phyloP scores from a whole-genome alignment of 495 filamentous ascomycete genomes.

The Aspergillus funiculosus region DNA sequence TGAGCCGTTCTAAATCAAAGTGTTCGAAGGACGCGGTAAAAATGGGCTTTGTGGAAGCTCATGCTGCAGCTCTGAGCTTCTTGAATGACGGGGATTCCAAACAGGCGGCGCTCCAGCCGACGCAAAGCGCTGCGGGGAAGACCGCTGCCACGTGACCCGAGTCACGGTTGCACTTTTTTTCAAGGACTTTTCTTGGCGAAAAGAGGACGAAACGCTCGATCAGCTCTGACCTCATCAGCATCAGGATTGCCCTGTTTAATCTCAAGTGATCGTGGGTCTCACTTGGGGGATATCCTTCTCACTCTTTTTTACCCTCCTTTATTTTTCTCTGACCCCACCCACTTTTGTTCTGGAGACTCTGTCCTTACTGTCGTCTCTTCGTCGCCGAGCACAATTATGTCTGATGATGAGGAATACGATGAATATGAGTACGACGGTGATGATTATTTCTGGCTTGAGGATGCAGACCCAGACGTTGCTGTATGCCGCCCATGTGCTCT shows the following conservation, averaged over 20 bases:
- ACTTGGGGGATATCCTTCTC: not conserved
- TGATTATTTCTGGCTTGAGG: slow-evolving; percentile 39
- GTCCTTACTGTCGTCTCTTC: not conserved
- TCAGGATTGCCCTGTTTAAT: not conserved
- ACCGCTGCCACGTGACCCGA: slow-evolving; percentile 22
- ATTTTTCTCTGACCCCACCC: not conserved
- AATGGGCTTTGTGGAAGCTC: not conserved
- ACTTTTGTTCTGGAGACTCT: not conserved
- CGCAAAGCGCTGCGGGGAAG: slow-evolving; percentile 44
- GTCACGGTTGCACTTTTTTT: slow-evolving; percentile 12
- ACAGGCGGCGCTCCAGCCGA: slow-evolving; percentile 29
- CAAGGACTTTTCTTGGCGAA: slow-evolving; percentile 11
- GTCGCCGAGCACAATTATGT: slow-evolving; percentile 30
- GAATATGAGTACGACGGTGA: slow-evolving; percentile 44
- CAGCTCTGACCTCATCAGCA: slow-evolving; percentile 12
- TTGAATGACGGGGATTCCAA: not conserved
- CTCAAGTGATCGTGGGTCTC: slow-evolving; percentile 5
- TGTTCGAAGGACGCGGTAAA: slow-evolving; percentile 7
- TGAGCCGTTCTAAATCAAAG: too few species aligned
- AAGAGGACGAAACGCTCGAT: slow-evolving; percentile 4
- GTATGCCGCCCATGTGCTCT: slow-evolving; percentile 25
- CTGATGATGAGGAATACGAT: slow-evolving; percentile 48
- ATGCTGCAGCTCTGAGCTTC: slow-evolving; percentile 2
- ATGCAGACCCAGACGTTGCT: slow-evolving; percentile 36
- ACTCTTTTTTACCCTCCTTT: not conserved